Evolutionary conservation across 2,329 filamentous ascomycete species (phyloP).

Genomic region (Hypomyces perniciosus): DNA sequence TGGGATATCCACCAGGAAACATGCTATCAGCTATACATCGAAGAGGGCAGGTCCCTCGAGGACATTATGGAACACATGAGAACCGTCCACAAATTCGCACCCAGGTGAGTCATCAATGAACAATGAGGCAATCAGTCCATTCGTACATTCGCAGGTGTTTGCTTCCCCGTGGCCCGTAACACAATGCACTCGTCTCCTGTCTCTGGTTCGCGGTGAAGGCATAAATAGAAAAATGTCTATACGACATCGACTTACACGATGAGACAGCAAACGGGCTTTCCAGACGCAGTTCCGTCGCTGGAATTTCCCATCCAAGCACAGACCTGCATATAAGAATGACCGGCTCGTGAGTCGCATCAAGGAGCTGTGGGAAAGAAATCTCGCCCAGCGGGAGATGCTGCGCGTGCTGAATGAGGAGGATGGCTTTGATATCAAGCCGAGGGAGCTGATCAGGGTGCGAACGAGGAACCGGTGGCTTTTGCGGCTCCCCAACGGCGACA

Average conservation of each 20-base stretch:
- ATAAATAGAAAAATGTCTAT: too few relatives aligned
- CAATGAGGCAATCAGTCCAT: slow-evolving; percentile 14
- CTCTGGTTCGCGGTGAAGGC: too few relatives aligned
- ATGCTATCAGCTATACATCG: slow-evolving; percentile 62
- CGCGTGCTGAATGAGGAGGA: slow-evolving; percentile 60
- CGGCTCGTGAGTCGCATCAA: slow-evolving; percentile 62
- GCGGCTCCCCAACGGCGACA: slow-evolving; percentile 54
- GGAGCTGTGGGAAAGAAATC: slow-evolving; percentile 72
- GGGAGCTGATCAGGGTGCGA: slow-evolving; percentile 65
- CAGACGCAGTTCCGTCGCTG: slow-evolving; percentile 72
- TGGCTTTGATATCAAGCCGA: slow-evolving; percentile 65
- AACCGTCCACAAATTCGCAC: slow-evolving; percentile 58
- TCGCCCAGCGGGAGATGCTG: slow-evolving; percentile 68
- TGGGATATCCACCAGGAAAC: slow-evolving; percentile 40
- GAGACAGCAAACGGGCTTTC: slow-evolving; percentile 63
- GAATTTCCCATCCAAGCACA: slow-evolving; percentile 71
- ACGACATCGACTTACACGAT: slow-evolving; percentile 14
- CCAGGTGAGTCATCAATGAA: slow-evolving; percentile 54
- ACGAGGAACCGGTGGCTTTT: slow-evolving; percentile 63
- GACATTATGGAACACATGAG: slow-evolving; percentile 70
- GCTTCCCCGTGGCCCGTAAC: background rate
- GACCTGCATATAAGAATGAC: slow-evolving; percentile 63
- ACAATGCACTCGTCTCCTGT: background rate
- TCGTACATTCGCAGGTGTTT: slow-evolving; percentile 3
- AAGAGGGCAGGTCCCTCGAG: slow-evolving; percentile 65